Conservation (phyloP, 2,329 filamentous ascomycete species). For the Teratosphaeria viscida region DNA sequence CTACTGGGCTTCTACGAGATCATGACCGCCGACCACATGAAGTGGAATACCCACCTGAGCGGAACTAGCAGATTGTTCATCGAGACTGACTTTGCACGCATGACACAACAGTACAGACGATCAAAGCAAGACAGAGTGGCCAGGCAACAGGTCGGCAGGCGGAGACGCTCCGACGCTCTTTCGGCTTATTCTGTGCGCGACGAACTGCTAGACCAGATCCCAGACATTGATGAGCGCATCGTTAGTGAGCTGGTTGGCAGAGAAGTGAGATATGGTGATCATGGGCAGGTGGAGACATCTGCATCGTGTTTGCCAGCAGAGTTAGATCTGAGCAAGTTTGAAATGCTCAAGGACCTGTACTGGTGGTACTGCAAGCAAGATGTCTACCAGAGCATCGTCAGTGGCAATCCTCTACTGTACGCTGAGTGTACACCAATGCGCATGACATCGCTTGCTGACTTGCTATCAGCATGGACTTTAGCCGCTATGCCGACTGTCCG, state of each 20-base stretch:
- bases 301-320: slow-evolving; percentile 19
- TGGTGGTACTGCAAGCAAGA: slow-evolving; percentile 98
- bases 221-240: slow-evolving; percentile 46
- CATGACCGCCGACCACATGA: slow-evolving; percentile 85
- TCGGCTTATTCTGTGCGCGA: slow-evolving; percentile 8
- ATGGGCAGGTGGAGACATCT: slow-evolving; percentile 40
- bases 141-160: slow-evolving; percentile 16
- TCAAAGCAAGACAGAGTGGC: slow-evolving; percentile 45
- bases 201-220: slow-evolving; percentile 23
- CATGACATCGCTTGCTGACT: slow-evolving; percentile 3
- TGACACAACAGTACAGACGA: slow-evolving; percentile 60
- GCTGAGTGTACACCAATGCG: slow-evolving; percentile 28
- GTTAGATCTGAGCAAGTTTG: slow-evolving; percentile 64
- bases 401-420: slow-evolving; percentile 76
- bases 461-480: slow-evolving; percentile 59
- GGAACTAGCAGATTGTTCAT: slow-evolving; percentile 72
- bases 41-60: slow-evolving; percentile 88
- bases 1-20: slow-evolving; percentile 88
- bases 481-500: slow-evolving; percentile 75
- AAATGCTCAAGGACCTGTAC: slow-evolving; percentile 73
- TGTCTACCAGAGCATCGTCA: slow-evolving; percentile 78
- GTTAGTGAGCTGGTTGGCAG: slow-evolving; percentile 49
- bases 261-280: slow-evolving; percentile 47
- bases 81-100: slow-evolving; percentile 67
- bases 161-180: background rate